phyloP scores from a whole-genome alignment of 2,329 filamentous ascomycete species.

The Escovopsis sp. region DNA sequence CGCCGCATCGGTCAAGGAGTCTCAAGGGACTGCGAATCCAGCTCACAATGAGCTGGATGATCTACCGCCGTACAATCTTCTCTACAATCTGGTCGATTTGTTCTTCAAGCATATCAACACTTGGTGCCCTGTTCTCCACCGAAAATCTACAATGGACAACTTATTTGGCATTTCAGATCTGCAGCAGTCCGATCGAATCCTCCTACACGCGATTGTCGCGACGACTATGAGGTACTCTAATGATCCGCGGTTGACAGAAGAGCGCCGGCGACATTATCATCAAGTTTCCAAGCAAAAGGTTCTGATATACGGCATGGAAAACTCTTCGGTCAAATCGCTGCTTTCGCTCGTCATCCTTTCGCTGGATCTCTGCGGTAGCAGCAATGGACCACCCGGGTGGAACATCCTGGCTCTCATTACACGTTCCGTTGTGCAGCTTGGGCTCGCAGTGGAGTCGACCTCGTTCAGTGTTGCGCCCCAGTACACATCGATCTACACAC shows the following conservation, averaged over 20 bases:
- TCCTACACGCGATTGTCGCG: conserved; percentile 79
- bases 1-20: conserved; percentile 22
- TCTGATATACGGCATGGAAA: conserved; percentile 73
- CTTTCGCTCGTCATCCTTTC: conserved; percentile 81
- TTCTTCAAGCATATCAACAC: conserved; percentile 72
- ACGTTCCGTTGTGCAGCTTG: conserved; percentile 75
- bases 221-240: conserved; percentile 75
- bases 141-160: conserved; percentile 64
- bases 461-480: conserved; percentile 65
- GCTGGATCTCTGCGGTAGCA: conserved; percentile 69
- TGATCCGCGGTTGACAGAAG: conserved; percentile 58
- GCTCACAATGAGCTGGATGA: conserved; percentile 44
- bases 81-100: conserved; percentile 59
- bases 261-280: conserved; percentile 62
- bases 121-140: conserved; percentile 83
- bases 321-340: conserved; percentile 75
- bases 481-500: conserved; percentile 76
- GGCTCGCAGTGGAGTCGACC: conserved; percentile 68
- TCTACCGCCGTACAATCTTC: conserved; percentile 58
- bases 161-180: conserved; percentile 65
- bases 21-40: conserved; percentile 20
- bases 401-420: conserved; percentile 83
- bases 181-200: conserved; percentile 67
- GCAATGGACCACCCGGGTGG: conserved; percentile 85
- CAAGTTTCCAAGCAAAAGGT: conserved; percentile 74